These are phyloP conservation scores for Triticum turgidum DNA, from an alignment of 176 grass and related monocot species.

Conservation along the genomic window DNA sequence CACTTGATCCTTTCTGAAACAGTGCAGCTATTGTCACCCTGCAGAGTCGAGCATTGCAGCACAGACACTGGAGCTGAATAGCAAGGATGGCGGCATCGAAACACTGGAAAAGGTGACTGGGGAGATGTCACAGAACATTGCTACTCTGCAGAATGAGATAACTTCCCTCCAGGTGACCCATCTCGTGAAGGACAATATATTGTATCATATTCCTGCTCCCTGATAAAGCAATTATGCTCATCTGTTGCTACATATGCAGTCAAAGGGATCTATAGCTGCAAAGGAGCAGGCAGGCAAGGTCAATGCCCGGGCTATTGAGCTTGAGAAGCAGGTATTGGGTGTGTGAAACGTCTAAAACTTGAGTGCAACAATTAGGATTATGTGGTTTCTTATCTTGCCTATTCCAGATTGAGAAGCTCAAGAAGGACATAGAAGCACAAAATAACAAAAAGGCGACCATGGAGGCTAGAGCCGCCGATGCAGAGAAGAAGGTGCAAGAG, in stretches of 20 bases:
- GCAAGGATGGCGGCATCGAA: constrained; percentile 58
- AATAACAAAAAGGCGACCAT: constrained; percentile 48
- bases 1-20: background rate
- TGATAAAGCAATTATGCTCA: background rate
- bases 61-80: constrained; percentile 53
- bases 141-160: constrained; percentile 60
- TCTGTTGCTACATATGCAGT: constrained; percentile 34
- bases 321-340: constrained; percentile 70
- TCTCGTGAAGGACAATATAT: background rate
- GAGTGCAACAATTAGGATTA: background rate
- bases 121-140: constrained; percentile 54
- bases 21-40: background rate
- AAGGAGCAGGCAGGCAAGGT: constrained; percentile 55
- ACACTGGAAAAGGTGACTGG: constrained; percentile 43
- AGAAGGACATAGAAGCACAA: constrained; percentile 53
- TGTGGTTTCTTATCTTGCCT: constrained; percentile 10
- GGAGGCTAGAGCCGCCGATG: constrained; percentile 43
- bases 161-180: constrained; percentile 55
- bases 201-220: background rate
- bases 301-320: constrained; percentile 41
- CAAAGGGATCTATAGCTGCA: constrained; percentile 44
- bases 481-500: constrained; percentile 65
- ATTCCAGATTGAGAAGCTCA: constrained; percentile 62
- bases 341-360: background rate
- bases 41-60: constrained; percentile 52